These are phyloP conservation scores for Fomitopsis schrenkii DNA, from an alignment of 1,284 basidiomycete species.

Conservation along the genomic window DNA sequence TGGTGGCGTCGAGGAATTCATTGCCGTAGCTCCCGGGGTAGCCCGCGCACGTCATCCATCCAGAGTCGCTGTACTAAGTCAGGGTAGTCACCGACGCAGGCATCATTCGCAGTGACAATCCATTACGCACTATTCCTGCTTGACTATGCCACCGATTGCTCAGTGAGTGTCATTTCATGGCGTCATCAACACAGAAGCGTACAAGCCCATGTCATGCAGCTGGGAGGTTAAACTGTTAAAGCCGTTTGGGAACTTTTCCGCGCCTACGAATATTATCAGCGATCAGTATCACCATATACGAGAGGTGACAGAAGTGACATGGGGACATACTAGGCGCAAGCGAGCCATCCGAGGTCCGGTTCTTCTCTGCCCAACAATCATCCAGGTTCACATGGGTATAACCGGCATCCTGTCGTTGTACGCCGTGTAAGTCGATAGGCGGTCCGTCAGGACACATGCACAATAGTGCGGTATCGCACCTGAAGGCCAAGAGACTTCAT, in stretches of 20 bases:
- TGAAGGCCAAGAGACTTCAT: slow-evolving; percentile 32
- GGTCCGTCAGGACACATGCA: no score
- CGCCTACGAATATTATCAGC: slow-evolving; percentile 14
- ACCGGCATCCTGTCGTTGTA: slow-evolving; percentile 24
- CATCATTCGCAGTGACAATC: background rate
- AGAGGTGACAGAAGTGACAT: background rate
- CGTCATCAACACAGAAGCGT: slow-evolving; percentile 14
- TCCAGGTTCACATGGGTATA: slow-evolving; percentile 34
- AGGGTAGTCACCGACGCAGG: background rate
- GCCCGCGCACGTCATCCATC: background rate
- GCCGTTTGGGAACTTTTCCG: slow-evolving; percentile 33
- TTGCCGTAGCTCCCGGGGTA: slow-evolving; percentile 15
- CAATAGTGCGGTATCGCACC: slow-evolving; percentile 11
- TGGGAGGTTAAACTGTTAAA: slow-evolving; percentile 40
- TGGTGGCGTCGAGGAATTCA: slow-evolving; percentile 36
- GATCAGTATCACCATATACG: background rate
- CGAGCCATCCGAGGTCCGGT: slow-evolving; percentile 22
- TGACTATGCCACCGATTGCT: slow-evolving; percentile 13
- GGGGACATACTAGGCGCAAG: slow-evolving; percentile 24
- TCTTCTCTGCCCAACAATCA: slow-evolving; percentile 35
- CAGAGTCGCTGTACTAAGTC: slow-evolving; percentile 38
- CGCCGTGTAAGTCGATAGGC: background rate
- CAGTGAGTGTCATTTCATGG: background rate
- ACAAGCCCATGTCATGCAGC: slow-evolving; percentile 45
- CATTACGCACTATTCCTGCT: slow-evolving; percentile 22